Conservation (phyloP, 805 yeast genomes). For the Wickerhamia fluorescens region DNA sequence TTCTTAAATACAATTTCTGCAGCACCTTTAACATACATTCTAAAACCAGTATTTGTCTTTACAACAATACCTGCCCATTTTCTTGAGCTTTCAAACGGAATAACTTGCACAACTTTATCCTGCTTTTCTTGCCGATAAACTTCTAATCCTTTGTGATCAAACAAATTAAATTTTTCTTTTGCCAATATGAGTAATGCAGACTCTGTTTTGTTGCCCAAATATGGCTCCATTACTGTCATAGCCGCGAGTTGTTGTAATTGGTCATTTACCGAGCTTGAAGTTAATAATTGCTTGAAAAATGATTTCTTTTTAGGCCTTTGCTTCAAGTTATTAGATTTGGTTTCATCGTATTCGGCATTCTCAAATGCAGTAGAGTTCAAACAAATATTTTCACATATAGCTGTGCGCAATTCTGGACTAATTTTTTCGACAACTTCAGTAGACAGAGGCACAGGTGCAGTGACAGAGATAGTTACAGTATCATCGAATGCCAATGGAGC, state of each 20-base stretch:
- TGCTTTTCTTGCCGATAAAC: slow-evolving; percentile 18
- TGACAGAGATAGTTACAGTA: slow-evolving; percentile 11
- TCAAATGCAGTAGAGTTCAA: slow-evolving; percentile 91
- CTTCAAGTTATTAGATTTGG: slow-evolving; percentile 16
- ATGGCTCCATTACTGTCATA: slow-evolving; percentile 44
- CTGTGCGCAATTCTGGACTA: slow-evolving; percentile 14
- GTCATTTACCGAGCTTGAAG: slow-evolving; percentile 7
- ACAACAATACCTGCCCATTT: slow-evolving; percentile 88
- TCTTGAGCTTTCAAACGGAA: slow-evolving; percentile 88
- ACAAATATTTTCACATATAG: slow-evolving; percentile 48
- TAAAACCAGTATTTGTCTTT: slow-evolving; percentile 39
- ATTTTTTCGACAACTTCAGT: slow-evolving; percentile 14
- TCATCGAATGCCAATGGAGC: slow-evolving; percentile 43
- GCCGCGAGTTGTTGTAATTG: slow-evolving; percentile 6
- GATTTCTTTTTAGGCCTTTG: slow-evolving; percentile 24
- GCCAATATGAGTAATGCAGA: slow-evolving; percentile 76
- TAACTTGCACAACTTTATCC: slow-evolving; percentile 49
- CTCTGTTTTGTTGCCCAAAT: slow-evolving; percentile 91
- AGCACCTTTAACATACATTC: slow-evolving; percentile 85
- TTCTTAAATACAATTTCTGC: slow-evolving; percentile 74
- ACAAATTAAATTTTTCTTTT: slow-evolving; percentile 44
- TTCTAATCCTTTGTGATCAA: slow-evolving; percentile 39
- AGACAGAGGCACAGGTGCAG: slow-evolving; percentile 16
- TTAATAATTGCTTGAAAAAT: slow-evolving; percentile 20
- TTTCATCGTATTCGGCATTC: slow-evolving; percentile 40